Evolutionary conservation across 768 basidiomycete genomes (phyloP).

Genomic region (Candolleomyces eurysporus): DNA sequence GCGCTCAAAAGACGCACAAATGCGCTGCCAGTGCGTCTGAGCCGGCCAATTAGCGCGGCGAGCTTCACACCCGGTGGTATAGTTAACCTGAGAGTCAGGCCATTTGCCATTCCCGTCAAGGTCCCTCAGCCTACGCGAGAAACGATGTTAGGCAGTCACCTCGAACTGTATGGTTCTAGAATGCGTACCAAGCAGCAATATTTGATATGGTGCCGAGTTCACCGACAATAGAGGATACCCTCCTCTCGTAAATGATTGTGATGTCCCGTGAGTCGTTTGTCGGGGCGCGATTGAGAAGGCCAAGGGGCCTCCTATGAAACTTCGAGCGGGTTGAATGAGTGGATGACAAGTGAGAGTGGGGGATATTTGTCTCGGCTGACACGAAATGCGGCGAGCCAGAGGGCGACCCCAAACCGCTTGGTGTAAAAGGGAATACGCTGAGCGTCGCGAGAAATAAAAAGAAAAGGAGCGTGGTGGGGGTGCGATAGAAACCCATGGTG

Average conservation of each 20-base stretch:
- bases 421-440: too few species aligned
- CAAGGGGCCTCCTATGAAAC: too few species aligned
- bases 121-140: constrained; percentile 39
- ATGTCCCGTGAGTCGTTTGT: background rate
- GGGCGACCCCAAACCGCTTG: too few species aligned
- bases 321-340: too few species aligned
- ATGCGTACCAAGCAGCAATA: constrained; percentile 39
- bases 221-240: background rate
- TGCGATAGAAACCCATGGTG: background rate
- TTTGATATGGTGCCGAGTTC: constrained; percentile 19
- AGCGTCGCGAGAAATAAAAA: background rate
- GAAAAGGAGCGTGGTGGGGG: background rate
- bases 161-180: too few species aligned
- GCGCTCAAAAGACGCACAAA: constrained; percentile 33
- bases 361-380: too few species aligned
- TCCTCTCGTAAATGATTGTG: background rate
- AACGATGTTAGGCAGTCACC: too few species aligned
- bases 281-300: background rate
- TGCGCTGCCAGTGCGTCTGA: constrained; percentile 53
- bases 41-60: constrained; percentile 72
- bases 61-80: constrained; percentile 60
- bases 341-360: too few species aligned
- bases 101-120: constrained; percentile 51
- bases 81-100: constrained; percentile 56
- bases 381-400: too few species aligned